Conservation (phyloP, 768 basidiomycete species). For the Podaxis mareebaensis region DNA sequence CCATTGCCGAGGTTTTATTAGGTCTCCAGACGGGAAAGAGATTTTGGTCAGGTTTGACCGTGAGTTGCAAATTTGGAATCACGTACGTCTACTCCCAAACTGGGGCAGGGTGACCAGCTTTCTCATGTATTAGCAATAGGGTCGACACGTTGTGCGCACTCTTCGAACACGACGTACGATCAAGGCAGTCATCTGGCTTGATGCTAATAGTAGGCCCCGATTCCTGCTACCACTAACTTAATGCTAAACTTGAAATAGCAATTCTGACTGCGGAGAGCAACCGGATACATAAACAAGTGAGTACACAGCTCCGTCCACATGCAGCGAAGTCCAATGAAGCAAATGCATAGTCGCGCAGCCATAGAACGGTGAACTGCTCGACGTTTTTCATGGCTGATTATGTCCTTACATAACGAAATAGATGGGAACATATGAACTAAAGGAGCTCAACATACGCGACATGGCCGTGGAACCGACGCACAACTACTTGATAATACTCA, state of each 20-base stretch:
- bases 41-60: conserved; percentile 1
- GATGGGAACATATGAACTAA: conserved; percentile 5
- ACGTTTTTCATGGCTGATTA: not conserved
- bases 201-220: conserved; percentile 1
- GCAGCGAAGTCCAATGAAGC: not conserved
- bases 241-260: not conserved
- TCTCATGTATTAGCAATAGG: not conserved
- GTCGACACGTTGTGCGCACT: not conserved
- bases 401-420: not conserved
- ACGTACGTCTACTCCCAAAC: not conserved
- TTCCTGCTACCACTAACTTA: not conserved
- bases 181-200: conserved; percentile 4
- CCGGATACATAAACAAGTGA: conserved; percentile 5
- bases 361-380: not conserved
- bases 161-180: conserved; percentile 1
- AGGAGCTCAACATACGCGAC: conserved; percentile 3
- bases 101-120: not conserved
- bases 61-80: conserved; percentile 12
- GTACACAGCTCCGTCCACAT: not conserved
- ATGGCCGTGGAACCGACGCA: conserved; percentile 8
- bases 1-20: not conserved
- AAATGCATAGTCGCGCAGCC: conserved; percentile 2
- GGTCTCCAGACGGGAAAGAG: conserved; percentile 10
- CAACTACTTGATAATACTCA: conserved; percentile 5
- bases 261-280: conserved; percentile 1